Base-by-base conservation (phyloP, 2,329 filamentous ascomycete species). In the Akanthomyces muscarius region DNA sequence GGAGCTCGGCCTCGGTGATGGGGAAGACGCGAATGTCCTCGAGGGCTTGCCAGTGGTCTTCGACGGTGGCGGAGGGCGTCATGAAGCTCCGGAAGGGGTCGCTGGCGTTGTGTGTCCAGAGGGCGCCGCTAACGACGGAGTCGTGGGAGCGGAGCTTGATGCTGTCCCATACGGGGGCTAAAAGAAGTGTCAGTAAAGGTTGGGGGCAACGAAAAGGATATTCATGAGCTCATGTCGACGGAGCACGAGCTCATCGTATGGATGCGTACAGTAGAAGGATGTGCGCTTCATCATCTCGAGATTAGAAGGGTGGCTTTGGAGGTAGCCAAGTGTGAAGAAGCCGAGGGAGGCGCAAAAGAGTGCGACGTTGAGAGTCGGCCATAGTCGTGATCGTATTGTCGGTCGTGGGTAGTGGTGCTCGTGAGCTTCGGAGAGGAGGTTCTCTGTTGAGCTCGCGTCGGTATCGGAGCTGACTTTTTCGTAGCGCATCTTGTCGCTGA, bases 211-310 rank as follows among this genome's bases (percentile, higher is more conserved):
- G 76, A 79, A 41, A 77, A 77, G 61, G 75, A 79, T 51, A 83
- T 87, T 25, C 82, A 87, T 61, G 80, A 82, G 4, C 81, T 85
- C 71, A 92, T 96, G 85, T 81, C 82, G 1, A 80, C 85, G 25
- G 92, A 96, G 77, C 85, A 91, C 4, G 90, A 93, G 69, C 81
- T 86, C 21, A 92, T 96, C 38, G 87, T 96, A 4, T 25, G 5
- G 10, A 52, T 36, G 8, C 21, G 23, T 52, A 44, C 57, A 61
- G 57, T 61, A 61, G 47, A 61, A 61, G 21, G 57, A 61, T 42
- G 47, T 51, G 7, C n/a, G 57, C n/a, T 30, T 50, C 57, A 61
- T 42, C 47, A 61, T 61, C 5, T 61, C 57, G 8, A 51, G 33
- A 8, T 53, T 16, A 0, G 57, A 41, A 14, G 57, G 47, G 25